A percentile compares a stretch with the other conserved stretches of the same genome.
phyloP scores from a whole-genome alignment of 495 filamentous ascomycete genomes.

The Parmelia sp. region DNA sequence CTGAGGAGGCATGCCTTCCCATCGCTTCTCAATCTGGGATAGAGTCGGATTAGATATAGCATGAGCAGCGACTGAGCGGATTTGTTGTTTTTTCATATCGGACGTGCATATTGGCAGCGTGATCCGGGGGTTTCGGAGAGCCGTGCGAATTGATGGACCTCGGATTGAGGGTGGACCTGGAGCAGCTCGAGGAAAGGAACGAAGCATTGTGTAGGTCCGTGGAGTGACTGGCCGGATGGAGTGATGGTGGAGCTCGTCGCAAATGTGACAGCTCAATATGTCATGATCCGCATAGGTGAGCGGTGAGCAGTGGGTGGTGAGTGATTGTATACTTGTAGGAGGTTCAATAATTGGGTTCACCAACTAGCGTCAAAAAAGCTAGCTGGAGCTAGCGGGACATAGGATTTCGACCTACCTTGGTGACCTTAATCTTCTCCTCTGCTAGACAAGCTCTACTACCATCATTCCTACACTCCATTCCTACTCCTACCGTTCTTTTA shows the following conservation, averaged over 20 bases:
- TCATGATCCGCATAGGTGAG: constrained; percentile 14
- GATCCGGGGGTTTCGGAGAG: constrained; percentile 5
- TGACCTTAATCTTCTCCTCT: constrained; percentile 14
- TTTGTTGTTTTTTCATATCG: constrained; percentile 44
- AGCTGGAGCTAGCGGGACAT: constrained; percentile 14
- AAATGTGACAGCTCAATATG: constrained; percentile 23
- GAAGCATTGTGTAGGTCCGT: constrained; percentile 22
- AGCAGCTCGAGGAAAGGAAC: constrained; percentile 27
- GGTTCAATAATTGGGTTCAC: constrained; percentile 14
- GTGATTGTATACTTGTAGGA: neutral
- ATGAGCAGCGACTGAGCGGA: constrained; percentile 64
- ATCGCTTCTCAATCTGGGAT: constrained; percentile 97
- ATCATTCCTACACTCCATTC: constrained; percentile 20
- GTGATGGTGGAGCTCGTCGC: constrained; percentile 16
- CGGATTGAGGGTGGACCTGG: constrained; percentile 21
- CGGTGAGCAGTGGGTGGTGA: neutral
- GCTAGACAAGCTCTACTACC: constrained; percentile 12
- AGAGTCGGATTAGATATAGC: constrained; percentile 97
- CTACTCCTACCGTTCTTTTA: constrained; percentile 37
- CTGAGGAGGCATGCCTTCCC: constrained; percentile 93
- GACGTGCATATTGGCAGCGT: constrained; percentile 12
- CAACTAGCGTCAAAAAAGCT: constrained; percentile 2
- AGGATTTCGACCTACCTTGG: constrained; percentile 5
- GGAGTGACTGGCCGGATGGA: neutral
- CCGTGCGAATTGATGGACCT: constrained; percentile 16